Percentiles rank a stretch among this genome's conserved stretches.
Conservation (phyloP, 2,329 filamentous ascomycete genomes). For the Pseudocercospora fijiensis region DNA sequence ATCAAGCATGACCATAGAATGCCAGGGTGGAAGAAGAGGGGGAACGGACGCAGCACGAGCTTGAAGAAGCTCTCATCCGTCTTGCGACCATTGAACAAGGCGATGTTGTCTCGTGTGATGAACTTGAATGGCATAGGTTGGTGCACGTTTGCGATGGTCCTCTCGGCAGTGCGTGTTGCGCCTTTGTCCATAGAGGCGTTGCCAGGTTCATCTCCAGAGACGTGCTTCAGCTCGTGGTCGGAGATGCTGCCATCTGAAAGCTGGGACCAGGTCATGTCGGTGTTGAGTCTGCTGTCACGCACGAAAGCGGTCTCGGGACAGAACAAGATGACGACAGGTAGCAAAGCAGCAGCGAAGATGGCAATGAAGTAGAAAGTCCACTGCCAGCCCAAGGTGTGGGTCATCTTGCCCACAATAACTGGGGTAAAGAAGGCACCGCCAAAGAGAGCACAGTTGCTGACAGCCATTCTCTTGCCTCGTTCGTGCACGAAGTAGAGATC, state of each 20-base stretch:
- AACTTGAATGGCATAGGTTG: constrained; percentile 20
- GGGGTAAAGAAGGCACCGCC: constrained; percentile 76
- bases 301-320: constrained; percentile 82
- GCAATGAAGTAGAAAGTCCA: constrained; percentile 89
- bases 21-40: constrained; percentile 78
- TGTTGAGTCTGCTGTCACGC: constrained; percentile 66
- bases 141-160: constrained; percentile 14
- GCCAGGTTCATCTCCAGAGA: neutral
- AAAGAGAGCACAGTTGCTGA: constrained; percentile 69
- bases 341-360: constrained; percentile 71
- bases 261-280: constrained; percentile 54
- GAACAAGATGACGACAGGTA: constrained; percentile 72
- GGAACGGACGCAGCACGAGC: constrained; percentile 70
- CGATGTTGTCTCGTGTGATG: constrained; percentile 27
- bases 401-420: constrained; percentile 87
- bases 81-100: constrained; percentile 76
- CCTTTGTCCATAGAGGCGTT: constrained; percentile 3
- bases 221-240: constrained; percentile 12
- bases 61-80: constrained; percentile 71
- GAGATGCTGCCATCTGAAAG: constrained; percentile 4
- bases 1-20: constrained; percentile 80
- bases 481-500: constrained; percentile 89
- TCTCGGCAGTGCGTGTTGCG: constrained; percentile 6
- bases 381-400: constrained; percentile 70
- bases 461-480: constrained; percentile 79